Evolutionary conservation across 192 early-diverging fungal species (phyloP).

Genomic region (Haplosporangium gracile): DNA sequence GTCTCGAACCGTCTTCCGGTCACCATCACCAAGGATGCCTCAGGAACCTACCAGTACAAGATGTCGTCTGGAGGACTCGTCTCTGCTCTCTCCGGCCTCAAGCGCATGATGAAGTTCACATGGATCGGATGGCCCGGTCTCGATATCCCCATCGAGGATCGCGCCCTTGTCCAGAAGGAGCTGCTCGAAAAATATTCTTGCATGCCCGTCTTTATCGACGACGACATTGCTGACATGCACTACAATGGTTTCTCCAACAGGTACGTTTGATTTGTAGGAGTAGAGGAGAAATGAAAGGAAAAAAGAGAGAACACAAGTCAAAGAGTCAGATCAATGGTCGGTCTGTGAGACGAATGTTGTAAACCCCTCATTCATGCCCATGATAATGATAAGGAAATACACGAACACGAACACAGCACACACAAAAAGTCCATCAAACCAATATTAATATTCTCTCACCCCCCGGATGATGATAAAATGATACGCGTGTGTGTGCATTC

Average conservation of each 20-base stretch:
- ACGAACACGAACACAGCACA: background rate
- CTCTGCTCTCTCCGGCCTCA: constrained; percentile 92
- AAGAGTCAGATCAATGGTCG: background rate
- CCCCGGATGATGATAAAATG: background rate
- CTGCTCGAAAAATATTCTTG: constrained; percentile 87
- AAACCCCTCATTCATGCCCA: background rate
- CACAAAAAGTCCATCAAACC: background rate
- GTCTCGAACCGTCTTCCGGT: constrained; percentile 98
- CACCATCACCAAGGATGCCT: constrained; percentile 79
- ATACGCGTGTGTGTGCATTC: background rate
- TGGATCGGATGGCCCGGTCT: constrained; percentile 99
- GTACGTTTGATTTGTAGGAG: constrained; percentile 20
- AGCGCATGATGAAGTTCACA: constrained; percentile 95
- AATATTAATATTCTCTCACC: background rate
- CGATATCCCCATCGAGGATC: constrained; percentile 87
- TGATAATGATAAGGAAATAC: background rate
- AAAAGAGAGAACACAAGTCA: constrained; percentile 2
- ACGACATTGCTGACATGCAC: constrained; percentile 94
- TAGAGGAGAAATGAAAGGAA: background rate
- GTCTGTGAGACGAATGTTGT: background rate
- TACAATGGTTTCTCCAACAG: constrained; percentile 99
- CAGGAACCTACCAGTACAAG: constrained; percentile 70
- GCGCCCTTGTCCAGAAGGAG: constrained; percentile 71
- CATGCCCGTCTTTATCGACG: constrained; percentile 94
- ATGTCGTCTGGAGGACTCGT: constrained; percentile 97